Conservation (phyloP, 75 land plant species). For the Sequoiadendron giganteum region DNA sequence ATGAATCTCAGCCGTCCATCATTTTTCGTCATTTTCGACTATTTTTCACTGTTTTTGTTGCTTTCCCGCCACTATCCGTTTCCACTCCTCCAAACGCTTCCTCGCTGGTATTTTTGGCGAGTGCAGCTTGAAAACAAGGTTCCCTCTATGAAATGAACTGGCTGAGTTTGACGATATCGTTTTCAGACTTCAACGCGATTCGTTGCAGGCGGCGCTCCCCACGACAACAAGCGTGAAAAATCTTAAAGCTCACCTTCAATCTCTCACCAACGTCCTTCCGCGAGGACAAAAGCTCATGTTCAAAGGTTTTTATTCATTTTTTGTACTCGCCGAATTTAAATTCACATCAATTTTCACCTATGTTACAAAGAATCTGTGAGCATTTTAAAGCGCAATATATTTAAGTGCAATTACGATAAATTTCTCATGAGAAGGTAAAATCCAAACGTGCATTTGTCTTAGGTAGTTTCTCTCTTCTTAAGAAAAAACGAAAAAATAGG, state of each 20-base stretch:
- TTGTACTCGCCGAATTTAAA: background rate
- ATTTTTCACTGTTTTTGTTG: too few species aligned
- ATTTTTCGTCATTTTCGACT: too few species aligned
- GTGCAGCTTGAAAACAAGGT: too few species aligned
- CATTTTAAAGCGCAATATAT: background rate
- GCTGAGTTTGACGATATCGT: too few species aligned
- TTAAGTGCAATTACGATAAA: background rate
- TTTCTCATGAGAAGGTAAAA: background rate
- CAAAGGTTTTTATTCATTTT: slow-evolving; percentile 45
- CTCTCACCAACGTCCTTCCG: slow-evolving; percentile 70
- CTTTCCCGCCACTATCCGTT: too few species aligned
- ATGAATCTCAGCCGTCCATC: too few species aligned
- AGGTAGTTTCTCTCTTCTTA: background rate
- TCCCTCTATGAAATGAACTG: too few species aligned
- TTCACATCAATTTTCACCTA: background rate
- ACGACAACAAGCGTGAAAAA: slow-evolving; percentile 39
- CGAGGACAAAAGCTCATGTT: slow-evolving; percentile 88
- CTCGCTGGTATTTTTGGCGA: too few species aligned
- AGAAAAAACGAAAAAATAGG: background rate
- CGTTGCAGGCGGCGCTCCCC: slow-evolving; percentile 36
- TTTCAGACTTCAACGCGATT: too few species aligned
- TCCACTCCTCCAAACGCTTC: too few species aligned
- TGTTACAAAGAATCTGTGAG: background rate
- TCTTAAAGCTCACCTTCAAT: slow-evolving; percentile 64
- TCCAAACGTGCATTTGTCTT: background rate